Evolutionary conservation across 176 grass and related monocot species (phyloP).

Genomic region (Bonia amplexicaulis): DNA sequence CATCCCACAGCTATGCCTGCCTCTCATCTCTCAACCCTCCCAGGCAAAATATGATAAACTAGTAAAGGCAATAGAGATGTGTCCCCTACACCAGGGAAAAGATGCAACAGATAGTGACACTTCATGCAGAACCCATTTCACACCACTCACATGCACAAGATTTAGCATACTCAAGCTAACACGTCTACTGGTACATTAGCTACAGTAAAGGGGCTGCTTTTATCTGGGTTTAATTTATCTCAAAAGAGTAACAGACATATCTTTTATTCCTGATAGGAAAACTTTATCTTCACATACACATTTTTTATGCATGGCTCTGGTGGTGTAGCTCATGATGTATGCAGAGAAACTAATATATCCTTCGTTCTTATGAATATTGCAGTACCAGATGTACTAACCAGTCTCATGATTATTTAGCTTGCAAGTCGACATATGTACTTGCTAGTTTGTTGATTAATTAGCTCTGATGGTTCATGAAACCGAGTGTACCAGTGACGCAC

Average conservation of each 20-base stretch:
- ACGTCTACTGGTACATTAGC: background rate
- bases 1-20: background rate
- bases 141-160: conserved; percentile 39
- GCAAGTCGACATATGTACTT: background rate
- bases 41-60: conserved; percentile 26
- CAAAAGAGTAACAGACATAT: background rate
- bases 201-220: background rate
- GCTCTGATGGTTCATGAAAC: background rate
- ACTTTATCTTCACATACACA: background rate
- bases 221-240: background rate
- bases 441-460: background rate
- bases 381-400: background rate
- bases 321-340: background rate
- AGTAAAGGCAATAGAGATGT: conserved; percentile 18
- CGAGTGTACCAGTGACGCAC: background rate
- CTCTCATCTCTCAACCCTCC: background rate
- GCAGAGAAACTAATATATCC: background rate
- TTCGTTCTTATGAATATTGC: background rate
- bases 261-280: background rate
- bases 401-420: background rate
- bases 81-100: conserved; percentile 25
- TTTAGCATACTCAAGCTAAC: background rate
- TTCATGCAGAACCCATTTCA: conserved; percentile 46
- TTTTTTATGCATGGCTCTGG: background rate
- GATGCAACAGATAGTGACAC: conserved; percentile 42